phyloP scores from a whole-genome alignment of 441 rosid species.

The Populus trichocarpa region DNA sequence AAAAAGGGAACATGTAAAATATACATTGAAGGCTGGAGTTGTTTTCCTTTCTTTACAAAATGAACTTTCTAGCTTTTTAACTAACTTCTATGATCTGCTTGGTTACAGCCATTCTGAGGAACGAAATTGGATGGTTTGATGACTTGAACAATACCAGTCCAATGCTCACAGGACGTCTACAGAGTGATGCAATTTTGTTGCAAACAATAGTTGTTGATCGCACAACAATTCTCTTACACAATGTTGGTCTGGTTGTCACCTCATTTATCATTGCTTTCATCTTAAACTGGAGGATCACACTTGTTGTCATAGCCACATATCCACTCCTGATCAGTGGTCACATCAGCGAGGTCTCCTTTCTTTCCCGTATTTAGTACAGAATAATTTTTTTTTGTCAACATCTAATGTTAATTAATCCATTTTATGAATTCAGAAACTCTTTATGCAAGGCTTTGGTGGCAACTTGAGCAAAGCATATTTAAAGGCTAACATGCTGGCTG shows the following conservation, averaged over 20 bases:
- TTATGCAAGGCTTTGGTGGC: slow-evolving; percentile 96
- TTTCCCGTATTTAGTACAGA: background rate
- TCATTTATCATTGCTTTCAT: slow-evolving; percentile 76
- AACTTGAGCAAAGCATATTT: slow-evolving; percentile 90
- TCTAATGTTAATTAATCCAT: slow-evolving; percentile 5
- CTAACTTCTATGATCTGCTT: background rate
- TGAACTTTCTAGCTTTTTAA: no score
- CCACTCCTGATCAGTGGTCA: slow-evolving; percentile 88
- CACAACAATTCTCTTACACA: slow-evolving; percentile 69
- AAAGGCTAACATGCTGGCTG: slow-evolving; percentile 96
- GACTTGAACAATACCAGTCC: slow-evolving; percentile 71
- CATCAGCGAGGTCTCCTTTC: slow-evolving; percentile 73
- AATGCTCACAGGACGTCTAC: slow-evolving; percentile 76
- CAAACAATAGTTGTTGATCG: slow-evolving; percentile 75
- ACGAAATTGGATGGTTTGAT: slow-evolving; percentile 95
- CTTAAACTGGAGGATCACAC: slow-evolving; percentile 90
- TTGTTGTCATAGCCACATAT: slow-evolving; percentile 73
- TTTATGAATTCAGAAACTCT: slow-evolving; percentile 62
- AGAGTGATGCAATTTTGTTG: slow-evolving; percentile 78
- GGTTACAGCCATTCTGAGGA: slow-evolving; percentile 71
- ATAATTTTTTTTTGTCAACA: background rate
- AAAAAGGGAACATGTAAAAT: no score
- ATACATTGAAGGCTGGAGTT: background rate
- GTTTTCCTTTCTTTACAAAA: background rate
- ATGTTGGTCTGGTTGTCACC: slow-evolving; percentile 64